Conservation (phyloP, 768 basidiomycete genomes). For the Daedaleopsis sinensis region DNA sequence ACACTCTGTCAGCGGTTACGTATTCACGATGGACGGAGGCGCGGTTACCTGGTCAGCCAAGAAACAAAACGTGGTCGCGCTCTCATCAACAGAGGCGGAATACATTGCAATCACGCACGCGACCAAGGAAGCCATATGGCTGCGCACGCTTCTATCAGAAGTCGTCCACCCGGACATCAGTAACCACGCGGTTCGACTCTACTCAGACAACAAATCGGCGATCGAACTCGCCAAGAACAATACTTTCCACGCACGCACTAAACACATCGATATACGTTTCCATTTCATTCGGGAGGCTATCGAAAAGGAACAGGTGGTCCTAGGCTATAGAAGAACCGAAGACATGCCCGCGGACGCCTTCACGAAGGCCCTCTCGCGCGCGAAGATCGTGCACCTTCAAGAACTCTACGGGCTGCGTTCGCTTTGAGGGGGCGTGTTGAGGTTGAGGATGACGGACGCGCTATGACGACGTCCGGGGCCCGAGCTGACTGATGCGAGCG, state of each 20-base stretch:
- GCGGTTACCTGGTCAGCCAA: too few species aligned
- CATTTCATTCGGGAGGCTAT: slow-evolving; percentile 34
- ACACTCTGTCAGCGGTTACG: too few species aligned
- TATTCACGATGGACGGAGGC: too few species aligned
- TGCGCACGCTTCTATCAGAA: slow-evolving; percentile 23
- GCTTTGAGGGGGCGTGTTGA: slow-evolving; percentile 21
- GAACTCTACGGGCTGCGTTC: not conserved
- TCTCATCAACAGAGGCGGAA: too few species aligned
- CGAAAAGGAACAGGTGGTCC: not conserved
- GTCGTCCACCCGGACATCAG: not conserved
- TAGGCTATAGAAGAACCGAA: slow-evolving; percentile 12
- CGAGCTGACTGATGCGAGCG: too few species aligned
- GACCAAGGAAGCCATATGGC: slow-evolving; percentile 33
- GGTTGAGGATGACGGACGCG: too few species aligned
- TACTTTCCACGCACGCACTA: slow-evolving; percentile 33
- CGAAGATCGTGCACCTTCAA: not conserved
- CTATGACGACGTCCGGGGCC: too few species aligned
- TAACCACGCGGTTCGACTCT: slow-evolving; percentile 10
- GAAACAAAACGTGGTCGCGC: too few species aligned
- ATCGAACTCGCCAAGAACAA: slow-evolving; percentile 31
- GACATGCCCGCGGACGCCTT: slow-evolving; percentile 36
- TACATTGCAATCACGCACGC: slow-evolving; percentile 21
- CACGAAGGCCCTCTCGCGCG: slow-evolving; percentile 33
- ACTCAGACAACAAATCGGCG: slow-evolving; percentile 25
- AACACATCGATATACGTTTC: too few species aligned